A percentile compares a stretch with the other conserved stretches of the same genome.
phyloP scores from a whole-genome alignment of 331 rosid species.

The Malus hybrid region DNA sequence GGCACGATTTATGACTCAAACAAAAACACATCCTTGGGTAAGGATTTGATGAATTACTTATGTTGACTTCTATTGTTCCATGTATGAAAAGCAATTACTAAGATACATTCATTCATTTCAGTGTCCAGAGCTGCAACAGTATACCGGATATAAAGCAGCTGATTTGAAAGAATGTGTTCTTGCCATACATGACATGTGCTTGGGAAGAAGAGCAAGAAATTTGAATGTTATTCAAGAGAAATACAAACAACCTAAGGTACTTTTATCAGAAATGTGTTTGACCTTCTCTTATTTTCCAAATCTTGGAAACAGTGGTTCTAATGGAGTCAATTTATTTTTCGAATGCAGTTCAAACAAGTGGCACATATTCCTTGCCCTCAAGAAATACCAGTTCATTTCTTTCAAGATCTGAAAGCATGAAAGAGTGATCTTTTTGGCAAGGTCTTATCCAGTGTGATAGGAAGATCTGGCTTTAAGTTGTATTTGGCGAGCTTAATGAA shows the following conservation, averaged over 20 bases:
- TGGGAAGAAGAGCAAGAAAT: conserved; percentile 49
- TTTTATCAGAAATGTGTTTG: background rate
- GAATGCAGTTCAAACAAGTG: conserved; percentile 52
- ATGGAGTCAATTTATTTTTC: background rate
- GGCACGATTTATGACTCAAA: conserved; percentile 39
- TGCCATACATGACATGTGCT: conserved; percentile 50
- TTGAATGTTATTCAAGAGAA: conserved; percentile 58
- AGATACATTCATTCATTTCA: conserved; percentile 19
- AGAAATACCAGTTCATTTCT: conserved; percentile 38
- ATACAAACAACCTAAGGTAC: conserved; percentile 73
- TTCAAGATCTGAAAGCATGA: conserved; percentile 14
- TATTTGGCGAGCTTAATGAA: background rate
- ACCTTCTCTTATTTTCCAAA: background rate
- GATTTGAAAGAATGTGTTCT: conserved; percentile 55
- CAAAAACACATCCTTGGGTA: conserved; percentile 63
- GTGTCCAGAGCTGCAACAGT: conserved; percentile 29
- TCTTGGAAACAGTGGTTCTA: background rate
- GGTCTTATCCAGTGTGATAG: background rate
- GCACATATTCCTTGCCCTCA: conserved; percentile 42
- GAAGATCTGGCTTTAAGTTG: background rate
- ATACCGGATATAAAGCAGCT: conserved; percentile 36
- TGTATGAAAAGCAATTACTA: background rate
- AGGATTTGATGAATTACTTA: background rate
- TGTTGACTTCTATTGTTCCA: background rate
- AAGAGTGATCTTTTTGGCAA: background rate